These are phyloP conservation scores for Parasarocladium wereldwijsianum DNA, from an alignment of 2,329 filamentous ascomycete species.

Conservation along the genomic window DNA sequence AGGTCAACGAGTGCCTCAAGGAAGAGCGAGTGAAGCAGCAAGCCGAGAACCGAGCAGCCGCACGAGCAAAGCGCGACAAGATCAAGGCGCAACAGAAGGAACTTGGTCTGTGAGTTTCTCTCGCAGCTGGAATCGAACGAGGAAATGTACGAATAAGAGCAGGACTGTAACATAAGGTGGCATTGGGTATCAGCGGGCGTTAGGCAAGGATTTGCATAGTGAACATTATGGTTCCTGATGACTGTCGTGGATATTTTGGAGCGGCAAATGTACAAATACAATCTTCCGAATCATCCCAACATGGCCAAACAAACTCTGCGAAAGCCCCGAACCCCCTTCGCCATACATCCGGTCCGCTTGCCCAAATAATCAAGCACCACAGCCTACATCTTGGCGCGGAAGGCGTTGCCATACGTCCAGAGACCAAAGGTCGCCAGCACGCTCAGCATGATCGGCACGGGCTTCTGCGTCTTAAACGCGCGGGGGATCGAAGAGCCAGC, in stretches of 20 bases:
- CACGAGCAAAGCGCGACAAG: constrained; percentile 51
- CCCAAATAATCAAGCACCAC: too few species aligned
- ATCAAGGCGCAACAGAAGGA: constrained; percentile 59
- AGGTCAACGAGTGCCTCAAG: constrained; percentile 74
- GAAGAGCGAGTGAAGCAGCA: constrained; percentile 69
- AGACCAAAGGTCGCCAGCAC: constrained; percentile 66
- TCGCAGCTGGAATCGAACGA: too few species aligned
- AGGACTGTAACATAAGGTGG: too few species aligned
- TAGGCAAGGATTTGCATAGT: too few species aligned
- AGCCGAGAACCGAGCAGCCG: constrained; percentile 55
- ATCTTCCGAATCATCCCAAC: background rate
- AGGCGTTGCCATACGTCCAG: constrained; percentile 64
- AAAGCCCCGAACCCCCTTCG: too few species aligned
- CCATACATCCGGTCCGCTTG: too few species aligned
- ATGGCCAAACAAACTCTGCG: background rate
- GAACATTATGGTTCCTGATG: too few species aligned
- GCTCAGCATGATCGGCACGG: constrained; percentile 68
- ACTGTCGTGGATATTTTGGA: background rate
- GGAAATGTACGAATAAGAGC: too few species aligned
- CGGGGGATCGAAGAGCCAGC: constrained; percentile 75
- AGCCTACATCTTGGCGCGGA: constrained; percentile 23
- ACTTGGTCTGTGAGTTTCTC: constrained; percentile 21
- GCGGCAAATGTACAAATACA: background rate
- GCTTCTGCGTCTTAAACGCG: constrained; percentile 71
- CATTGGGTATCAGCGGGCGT: too few species aligned